These are phyloP conservation scores for Haplosporangium sp. DNA, from an alignment of 371 early-diverging fungal species.

Conservation along the genomic window DNA sequence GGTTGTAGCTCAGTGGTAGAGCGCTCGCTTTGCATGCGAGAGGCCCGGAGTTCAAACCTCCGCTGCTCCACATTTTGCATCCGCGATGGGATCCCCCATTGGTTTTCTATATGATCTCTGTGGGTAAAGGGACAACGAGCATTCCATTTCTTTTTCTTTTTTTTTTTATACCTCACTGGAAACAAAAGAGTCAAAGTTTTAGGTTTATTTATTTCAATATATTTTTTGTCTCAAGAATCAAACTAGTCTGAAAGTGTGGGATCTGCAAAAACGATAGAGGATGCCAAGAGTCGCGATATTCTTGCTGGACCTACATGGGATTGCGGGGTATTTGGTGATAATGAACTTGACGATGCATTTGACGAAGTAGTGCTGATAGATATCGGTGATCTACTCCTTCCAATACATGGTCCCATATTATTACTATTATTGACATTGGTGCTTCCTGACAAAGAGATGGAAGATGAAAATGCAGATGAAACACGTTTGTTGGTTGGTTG, in stretches of 20 bases:
- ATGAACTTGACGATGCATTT: background rate
- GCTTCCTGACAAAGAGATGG: slow-evolving; percentile 22
- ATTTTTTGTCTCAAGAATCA: background rate
- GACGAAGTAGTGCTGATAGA: background rate
- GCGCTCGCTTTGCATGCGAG: slow-evolving; percentile 22
- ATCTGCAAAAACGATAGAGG: slow-evolving; percentile 43
- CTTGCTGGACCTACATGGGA: slow-evolving; percentile 2
- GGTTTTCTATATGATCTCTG: no score
- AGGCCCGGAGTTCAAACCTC: slow-evolving; percentile 30
- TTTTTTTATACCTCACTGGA: background rate
- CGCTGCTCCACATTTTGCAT: slow-evolving; percentile 17
- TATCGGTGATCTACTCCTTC: background rate
- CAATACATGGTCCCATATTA: background rate
- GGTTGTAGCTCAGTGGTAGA: slow-evolving; percentile 22
- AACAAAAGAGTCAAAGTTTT: no score
- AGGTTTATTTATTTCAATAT: background rate
- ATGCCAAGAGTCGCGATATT: slow-evolving; percentile 33
- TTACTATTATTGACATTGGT: background rate
- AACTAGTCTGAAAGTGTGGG: slow-evolving; percentile 9
- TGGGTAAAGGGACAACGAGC: no score
- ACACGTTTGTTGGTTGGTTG: slow-evolving; percentile 15
- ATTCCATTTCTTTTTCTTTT: background rate
- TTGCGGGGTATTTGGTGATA: background rate
- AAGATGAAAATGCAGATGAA: slow-evolving; percentile 49
- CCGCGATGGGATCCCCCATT: no score